Evolutionary conservation across 1,284 basidiomycete genomes (phyloP).

Genomic region (Puccinia polysora): DNA sequence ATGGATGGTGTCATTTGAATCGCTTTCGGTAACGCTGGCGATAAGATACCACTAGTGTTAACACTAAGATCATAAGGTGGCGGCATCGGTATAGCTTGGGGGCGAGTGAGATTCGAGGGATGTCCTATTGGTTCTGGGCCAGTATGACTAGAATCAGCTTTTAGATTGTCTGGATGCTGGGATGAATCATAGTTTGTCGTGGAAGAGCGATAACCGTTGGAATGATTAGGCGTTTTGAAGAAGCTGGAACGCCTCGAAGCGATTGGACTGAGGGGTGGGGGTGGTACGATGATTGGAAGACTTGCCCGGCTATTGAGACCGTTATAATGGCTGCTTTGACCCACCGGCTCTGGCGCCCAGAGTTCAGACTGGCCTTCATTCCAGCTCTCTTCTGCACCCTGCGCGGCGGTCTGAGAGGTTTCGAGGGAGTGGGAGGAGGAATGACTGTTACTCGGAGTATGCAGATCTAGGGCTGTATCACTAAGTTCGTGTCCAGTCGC

Average conservation of each 20-base stretch:
- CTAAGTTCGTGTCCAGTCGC: too few species aligned
- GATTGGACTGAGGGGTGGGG: slow-evolving; percentile 11
- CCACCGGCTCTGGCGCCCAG: slow-evolving; percentile 11
- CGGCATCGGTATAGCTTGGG: slow-evolving; percentile 29
- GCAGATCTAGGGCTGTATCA: too few species aligned
- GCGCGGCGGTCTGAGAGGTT: neutral
- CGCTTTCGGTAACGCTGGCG: slow-evolving; percentile 5
- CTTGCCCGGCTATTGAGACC: neutral
- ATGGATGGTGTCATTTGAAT: slow-evolving; percentile 54
- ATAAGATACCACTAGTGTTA: neutral
- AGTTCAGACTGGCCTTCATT: slow-evolving; percentile 5
- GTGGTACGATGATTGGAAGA: slow-evolving; percentile 9
- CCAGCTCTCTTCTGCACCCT: neutral
- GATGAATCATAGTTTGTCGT: too few species aligned
- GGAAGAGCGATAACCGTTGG: too few species aligned
- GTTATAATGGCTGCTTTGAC: neutral
- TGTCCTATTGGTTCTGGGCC: slow-evolving; percentile 25
- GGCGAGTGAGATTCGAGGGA: slow-evolving; percentile 3
- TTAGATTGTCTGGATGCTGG: too few species aligned
- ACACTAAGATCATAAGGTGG: slow-evolving; percentile 20
- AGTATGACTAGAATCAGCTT: neutral
- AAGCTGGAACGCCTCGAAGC: slow-evolving; percentile 23
- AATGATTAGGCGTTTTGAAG: too few species aligned
- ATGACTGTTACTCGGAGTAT: neutral
- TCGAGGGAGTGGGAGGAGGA: neutral